Base-by-base conservation (phyloP, 768 basidiomycete species). In the Naganishia vishniacii region DNA sequence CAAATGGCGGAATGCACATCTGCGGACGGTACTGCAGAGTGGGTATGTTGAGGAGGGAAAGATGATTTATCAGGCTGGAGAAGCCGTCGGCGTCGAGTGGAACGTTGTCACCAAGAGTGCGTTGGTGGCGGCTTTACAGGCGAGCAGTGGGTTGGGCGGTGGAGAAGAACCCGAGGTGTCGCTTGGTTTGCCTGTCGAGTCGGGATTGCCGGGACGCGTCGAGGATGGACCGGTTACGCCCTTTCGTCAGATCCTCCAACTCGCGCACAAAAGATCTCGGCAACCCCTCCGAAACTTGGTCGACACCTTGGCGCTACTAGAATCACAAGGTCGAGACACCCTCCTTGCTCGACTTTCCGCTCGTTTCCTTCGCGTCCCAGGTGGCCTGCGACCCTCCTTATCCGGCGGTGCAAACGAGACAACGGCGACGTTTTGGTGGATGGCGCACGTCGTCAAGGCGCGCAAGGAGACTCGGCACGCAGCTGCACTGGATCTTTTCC, bases 341-440 rank as follows among this genome's bases (percentile, higher is more conserved):
- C 48, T 63, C 25, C 18, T 63, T 40, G 15, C 34, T 18, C 62
- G 62, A 8, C 48, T 63, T 8, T 32, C 25, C 20, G 37, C 29
- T 3, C 48, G 62, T 20, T 63, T 63, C 62, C 15, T 63, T 4
- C 37, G 44, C 5, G 16, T 7, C 20, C 16, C 12, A n/a, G 18
- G 11, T 1, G 20, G 48, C 3, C 23, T 20, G 13, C 0, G 1
- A 6, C 12, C 51, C 20, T 23, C 49, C 2, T 9, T 48, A 49
- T 11, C 20, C n/a, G n/a, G n/a, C n/a, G n/a, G n/a, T n/a, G 44
- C 46, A n/a, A 63, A 41, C 40, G 41, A 29, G 40, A 63, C 62
- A 31, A 63, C 62, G 6, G 34, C 40, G 15, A 29, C 12, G 62
- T 51, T 42, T 29, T 63, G 62, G 62, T 51, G 41, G 48, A 53